These are phyloP conservation scores for Schizonepeta tenuifolia DNA, from an alignment of 257 asterid species.

Conservation along the genomic window DNA sequence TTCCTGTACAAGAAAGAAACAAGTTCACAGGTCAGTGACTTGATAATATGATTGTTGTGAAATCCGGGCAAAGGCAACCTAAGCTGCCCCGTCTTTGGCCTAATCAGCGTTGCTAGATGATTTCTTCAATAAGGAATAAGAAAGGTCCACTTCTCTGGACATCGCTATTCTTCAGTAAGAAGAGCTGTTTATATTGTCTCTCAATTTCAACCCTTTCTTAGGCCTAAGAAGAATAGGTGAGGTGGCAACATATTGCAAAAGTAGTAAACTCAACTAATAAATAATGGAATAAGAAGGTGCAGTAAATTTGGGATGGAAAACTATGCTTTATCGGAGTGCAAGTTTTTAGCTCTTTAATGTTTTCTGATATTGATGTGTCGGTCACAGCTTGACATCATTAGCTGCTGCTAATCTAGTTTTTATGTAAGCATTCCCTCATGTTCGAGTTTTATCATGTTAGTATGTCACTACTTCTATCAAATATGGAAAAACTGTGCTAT, in stretches of 20 bases:
- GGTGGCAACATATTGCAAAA: too few species aligned
- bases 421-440: background rate
- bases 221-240: too few species aligned
- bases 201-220: too few species aligned
- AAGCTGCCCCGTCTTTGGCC: too few species aligned
- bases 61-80: too few species aligned
- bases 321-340: background rate
- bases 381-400: too few species aligned
- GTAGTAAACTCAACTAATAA: background rate
- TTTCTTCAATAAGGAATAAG: background rate
- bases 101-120: background rate
- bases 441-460: background rate
- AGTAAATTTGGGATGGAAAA: background rate
- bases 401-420: background rate
- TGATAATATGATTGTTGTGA: background rate
- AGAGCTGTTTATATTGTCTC: too few species aligned
- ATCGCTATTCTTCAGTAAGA: too few species aligned
- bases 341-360: background rate
- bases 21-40: background rate
- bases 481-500: constrained; percentile 11
- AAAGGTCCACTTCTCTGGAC: too few species aligned
- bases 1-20: constrained; percentile 1
- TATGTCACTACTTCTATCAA: background rate
- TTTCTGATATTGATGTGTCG: background rate
- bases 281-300: background rate